phyloP scores from a whole-genome alignment of 2,329 filamentous ascomycete genomes.

The Fusarium goolgardi region DNA sequence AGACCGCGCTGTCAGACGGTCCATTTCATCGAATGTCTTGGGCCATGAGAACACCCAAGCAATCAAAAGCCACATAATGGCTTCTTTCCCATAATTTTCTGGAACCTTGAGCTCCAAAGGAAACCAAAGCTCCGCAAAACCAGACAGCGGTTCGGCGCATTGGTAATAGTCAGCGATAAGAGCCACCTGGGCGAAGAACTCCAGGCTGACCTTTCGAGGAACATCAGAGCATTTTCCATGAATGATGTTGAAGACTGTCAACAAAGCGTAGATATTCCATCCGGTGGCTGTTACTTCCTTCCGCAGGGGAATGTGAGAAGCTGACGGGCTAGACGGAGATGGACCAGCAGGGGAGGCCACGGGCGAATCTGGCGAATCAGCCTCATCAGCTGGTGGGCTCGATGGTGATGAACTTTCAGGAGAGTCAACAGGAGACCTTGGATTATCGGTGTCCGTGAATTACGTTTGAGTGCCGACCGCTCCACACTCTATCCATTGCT shows the following conservation, averaged over 20 bases:
- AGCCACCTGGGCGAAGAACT: not conserved
- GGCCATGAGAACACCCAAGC: not conserved
- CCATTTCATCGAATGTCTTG: not conserved
- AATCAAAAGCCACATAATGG: not conserved
- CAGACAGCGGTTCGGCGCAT: no score
- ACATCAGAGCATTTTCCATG: constrained; percentile 1
- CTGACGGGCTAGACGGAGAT: not conserved
- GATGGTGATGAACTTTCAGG: no score
- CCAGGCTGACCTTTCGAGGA: not conserved
- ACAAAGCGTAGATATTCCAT: constrained; percentile 11
- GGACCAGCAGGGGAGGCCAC: not conserved
- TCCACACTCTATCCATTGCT: not conserved
- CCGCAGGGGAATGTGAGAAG: fast-evolving
- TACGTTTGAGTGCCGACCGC: no score
- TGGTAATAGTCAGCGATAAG: constrained; percentile 13
- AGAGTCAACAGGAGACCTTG: no score
- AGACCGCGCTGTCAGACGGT: not conserved
- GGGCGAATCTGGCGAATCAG: no score
- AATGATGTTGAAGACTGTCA: constrained; percentile 8
- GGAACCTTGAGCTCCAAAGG: no score
- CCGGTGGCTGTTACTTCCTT: not conserved
- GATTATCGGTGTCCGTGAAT: no score
- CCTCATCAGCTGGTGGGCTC: not conserved
- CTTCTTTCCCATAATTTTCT: not conserved
- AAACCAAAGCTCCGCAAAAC: no score